These are phyloP conservation scores for Raddia guianensis DNA, from an alignment of 176 grass and related monocot genomes.

Conservation along the genomic window DNA sequence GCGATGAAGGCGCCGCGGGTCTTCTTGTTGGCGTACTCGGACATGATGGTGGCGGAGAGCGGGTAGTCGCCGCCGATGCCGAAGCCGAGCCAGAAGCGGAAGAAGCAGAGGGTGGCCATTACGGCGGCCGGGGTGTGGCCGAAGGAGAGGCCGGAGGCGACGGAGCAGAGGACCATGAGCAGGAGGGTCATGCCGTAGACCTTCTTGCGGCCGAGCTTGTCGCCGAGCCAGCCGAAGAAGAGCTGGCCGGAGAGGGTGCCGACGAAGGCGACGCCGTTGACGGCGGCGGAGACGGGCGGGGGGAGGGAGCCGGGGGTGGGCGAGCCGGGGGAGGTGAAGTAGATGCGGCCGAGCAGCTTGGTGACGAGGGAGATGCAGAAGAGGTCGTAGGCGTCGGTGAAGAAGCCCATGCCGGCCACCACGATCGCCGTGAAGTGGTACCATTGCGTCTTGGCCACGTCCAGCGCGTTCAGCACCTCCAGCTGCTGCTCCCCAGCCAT, in stretches of 20 bases:
- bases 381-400: constrained; percentile 91
- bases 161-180: constrained; percentile 76
- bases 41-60: constrained; percentile 89
- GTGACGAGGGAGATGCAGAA: constrained; percentile 78
- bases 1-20: constrained; percentile 59
- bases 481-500: constrained; percentile 54
- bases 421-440: constrained; percentile 84
- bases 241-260: constrained; percentile 74
- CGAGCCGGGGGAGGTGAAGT: constrained; percentile 57
- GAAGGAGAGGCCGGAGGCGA: constrained; percentile 74
- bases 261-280: constrained; percentile 70
- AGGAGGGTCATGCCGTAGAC: constrained; percentile 92
- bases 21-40: constrained; percentile 89
- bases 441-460: constrained; percentile 71
- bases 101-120: constrained; percentile 84
- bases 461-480: constrained; percentile 58
- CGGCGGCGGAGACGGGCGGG: constrained; percentile 57
- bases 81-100: constrained; percentile 75
- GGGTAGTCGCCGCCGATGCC: constrained; percentile 95
- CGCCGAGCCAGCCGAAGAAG: constrained; percentile 94
- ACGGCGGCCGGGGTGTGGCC: constrained; percentile 47
- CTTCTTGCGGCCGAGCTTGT: constrained; percentile 78
- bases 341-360: constrained; percentile 83
- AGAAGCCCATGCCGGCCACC: constrained; percentile 90
- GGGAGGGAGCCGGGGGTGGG: constrained; percentile 53